A percentile compares a stretch with the other conserved stretches of the same genome.
phyloP scores from a whole-genome alignment of 305 asterid genomes.

The Galium porrigens region DNA sequence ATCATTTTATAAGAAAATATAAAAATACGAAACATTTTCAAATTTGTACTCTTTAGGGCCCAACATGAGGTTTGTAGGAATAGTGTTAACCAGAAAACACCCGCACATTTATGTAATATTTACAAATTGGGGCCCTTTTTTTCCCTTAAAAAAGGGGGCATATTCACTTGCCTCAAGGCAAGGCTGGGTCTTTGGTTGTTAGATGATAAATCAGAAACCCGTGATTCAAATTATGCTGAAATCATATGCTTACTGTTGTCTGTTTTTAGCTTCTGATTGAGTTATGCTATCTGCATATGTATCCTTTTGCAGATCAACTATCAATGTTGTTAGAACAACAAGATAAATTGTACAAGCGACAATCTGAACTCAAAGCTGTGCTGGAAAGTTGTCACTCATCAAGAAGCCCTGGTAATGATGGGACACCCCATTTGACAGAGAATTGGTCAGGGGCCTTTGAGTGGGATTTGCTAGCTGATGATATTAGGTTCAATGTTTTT shows the following conservation, averaged over 20 bases:
- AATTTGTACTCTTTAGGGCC: not conserved
- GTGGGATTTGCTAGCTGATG: conserved; percentile 78
- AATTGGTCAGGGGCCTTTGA: conserved; percentile 62
- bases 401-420: conserved; percentile 33
- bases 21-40: not conserved
- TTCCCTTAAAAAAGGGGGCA: not conserved
- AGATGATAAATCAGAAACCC: not conserved
- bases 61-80: not conserved
- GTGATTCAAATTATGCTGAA: not conserved
- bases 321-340: conserved; percentile 56
- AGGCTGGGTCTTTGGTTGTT: not conserved
- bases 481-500: conserved; percentile 67
- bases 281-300: conserved; percentile 12
- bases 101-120: not conserved
- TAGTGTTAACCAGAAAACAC: not conserved
- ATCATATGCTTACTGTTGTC: not conserved
- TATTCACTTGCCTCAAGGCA: not conserved
- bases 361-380: conserved; percentile 62
- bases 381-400: conserved; percentile 50
- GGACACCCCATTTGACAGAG: conserved; percentile 42
- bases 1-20: no score
- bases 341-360: conserved; percentile 53
- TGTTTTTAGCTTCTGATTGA: conserved; percentile 8
- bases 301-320: conserved; percentile 50
- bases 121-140: not conserved